Base-by-base conservation (phyloP, 2,329 filamentous ascomycete genomes). In the Pseudogymnoascus sp. region DNA sequence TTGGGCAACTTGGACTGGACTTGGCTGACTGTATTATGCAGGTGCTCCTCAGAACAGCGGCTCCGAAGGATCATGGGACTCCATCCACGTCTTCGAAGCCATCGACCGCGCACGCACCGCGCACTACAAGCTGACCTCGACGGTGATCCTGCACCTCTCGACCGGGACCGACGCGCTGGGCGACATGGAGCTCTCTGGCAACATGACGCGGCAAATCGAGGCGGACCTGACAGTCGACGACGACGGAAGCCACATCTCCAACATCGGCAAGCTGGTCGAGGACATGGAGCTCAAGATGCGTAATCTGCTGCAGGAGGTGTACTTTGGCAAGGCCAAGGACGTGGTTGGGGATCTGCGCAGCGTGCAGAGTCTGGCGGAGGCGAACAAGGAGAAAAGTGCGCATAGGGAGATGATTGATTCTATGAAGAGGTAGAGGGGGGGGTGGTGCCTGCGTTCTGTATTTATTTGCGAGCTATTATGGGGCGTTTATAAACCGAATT, bases 241-340 rank as follows among this genome's bases (percentile, higher is more conserved):
- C 70, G 93, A 97, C 75, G 88, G 89, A 68, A 91, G 89, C 74
- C 94, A 99, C 79, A 94, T 99, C 69, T 90, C 89, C 69, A 99
- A 99, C 76, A 90, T 97, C 64, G 94, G 94, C 62, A 83, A 87
- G 66, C 81, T 99, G 72, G 92, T 99, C 60, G 94, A 99, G 80
- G 94, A 99, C 75, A 97, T 99, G 94, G 94, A 99, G 79, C 85
- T 97, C 74, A 96, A 97, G 82, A 97, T 99, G 94, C 85, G 94
- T 67, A 99, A 99, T 76, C 76, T 97, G 75, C 79, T 99, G 74
- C 93, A 99, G 80, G 94, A 99, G 77, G 94, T 99, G 58, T 99
- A 99, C 78, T 99, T 99, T 77, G 94, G 94, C 73, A 99, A 99
- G 81, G 93, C 94, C 61, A 97, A 96, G 83, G 94, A 99, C 76